Conservation (phyloP, 768 basidiomycete species). For the Polyporus arcularius region DNA sequence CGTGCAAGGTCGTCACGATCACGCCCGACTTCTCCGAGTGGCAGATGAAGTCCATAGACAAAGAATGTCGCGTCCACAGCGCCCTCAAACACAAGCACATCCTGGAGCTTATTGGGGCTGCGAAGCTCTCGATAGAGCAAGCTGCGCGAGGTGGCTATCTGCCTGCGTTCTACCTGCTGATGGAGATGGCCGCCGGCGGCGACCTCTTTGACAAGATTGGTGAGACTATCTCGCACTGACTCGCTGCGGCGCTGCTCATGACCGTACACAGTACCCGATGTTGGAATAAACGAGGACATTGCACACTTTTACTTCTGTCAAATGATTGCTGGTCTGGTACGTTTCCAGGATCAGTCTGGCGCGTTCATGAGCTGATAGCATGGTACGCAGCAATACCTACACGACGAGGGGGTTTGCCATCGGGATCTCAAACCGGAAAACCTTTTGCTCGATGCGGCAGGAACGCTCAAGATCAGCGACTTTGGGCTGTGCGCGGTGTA, state of each 20-base stretch:
- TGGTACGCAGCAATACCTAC: conserved; percentile 70
- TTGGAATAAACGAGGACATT: conserved; percentile 82
- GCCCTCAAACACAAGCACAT: conserved; percentile 78
- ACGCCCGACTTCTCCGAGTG: conserved; percentile 62
- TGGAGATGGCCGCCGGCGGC: conserved; percentile 92
- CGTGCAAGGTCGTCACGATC: conserved; percentile 81
- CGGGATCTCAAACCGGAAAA: conserved; percentile 98
- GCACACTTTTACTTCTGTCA: conserved; percentile 92
- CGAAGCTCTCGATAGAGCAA: conserved; percentile 42
- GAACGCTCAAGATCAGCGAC: conserved; percentile 90
- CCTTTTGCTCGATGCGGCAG: conserved; percentile 79
- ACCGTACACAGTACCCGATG: conserved; percentile 72
- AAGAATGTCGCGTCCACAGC: conserved; percentile 89
- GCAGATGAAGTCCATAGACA: conserved; percentile 80
- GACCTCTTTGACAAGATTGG: conserved; percentile 99
- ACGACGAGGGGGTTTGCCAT: conserved; percentile 89
- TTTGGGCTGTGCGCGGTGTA: conserved; percentile 94
- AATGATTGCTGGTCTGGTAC: conserved; percentile 78
- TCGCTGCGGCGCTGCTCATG: neutral
- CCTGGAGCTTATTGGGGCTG: conserved; percentile 80
- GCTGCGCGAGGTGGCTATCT: conserved; percentile 43
- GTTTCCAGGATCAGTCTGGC: conserved; percentile 23
- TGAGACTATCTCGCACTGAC: conserved; percentile 32
- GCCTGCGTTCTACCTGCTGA: conserved; percentile 87
- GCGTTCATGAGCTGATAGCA: no score